Evolutionary conservation across 768 basidiomycete genomes (phyloP).

Genomic region (Lactarius hengduanensis): DNA sequence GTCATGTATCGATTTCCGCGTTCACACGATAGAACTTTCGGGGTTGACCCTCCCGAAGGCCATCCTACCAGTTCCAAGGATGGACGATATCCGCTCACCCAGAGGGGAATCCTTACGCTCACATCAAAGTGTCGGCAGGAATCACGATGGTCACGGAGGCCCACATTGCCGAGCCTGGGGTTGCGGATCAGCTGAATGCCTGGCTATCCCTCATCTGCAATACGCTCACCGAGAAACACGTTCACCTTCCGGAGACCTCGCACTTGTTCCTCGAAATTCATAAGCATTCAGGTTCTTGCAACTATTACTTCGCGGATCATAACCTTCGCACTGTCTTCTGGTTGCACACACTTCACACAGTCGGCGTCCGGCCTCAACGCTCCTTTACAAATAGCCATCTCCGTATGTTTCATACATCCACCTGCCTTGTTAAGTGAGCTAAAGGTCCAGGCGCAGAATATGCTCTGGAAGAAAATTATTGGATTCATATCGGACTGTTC

Average conservation of each 20-base stretch:
- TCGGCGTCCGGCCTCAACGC: neutral
- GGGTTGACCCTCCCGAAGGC: neutral
- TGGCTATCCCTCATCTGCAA: neutral
- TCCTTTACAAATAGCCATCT: neutral
- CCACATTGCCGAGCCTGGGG: neutral
- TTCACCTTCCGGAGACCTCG: neutral
- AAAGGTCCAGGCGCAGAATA: neutral
- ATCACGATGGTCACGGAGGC: neutral
- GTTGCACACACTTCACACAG: neutral
- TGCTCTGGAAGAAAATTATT: slow-evolving; percentile 21
- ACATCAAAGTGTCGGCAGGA: neutral
- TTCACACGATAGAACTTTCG: neutral
- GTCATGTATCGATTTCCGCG: neutral
- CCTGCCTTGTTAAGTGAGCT: neutral
- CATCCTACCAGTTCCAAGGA: neutral
- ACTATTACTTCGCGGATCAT: neutral
- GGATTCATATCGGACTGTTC: slow-evolving; percentile 22
- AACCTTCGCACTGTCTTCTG: neutral
- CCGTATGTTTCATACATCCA: neutral
- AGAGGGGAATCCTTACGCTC: neutral
- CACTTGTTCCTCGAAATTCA: neutral
- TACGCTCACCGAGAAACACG: neutral
- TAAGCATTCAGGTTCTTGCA: neutral
- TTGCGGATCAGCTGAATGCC: neutral
- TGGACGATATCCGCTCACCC: neutral